Base-by-base conservation (phyloP, 1,284 basidiomycete genomes). In the Hemileia vastatrix region DNA sequence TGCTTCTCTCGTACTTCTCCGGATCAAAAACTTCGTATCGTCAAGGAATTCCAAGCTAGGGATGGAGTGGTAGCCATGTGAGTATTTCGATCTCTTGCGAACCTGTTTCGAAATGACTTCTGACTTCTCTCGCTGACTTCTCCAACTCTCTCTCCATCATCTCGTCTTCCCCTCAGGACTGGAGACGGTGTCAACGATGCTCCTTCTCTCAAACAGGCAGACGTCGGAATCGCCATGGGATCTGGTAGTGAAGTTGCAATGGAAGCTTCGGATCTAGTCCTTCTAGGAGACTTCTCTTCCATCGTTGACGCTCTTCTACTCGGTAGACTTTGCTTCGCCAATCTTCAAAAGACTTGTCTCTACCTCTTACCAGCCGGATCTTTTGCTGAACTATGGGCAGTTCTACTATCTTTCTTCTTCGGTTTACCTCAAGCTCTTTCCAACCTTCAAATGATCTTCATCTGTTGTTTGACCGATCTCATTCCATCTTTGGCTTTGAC, bases 1-100 rank as follows among this genome's bases (percentile, higher is more conserved):
- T 85, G 87, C 6, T 87, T 87, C 65, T 84, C 85, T 0, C 80
- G 86, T 32, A 87, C 85, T 1, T 84, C 84, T 0, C 86, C 86
- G 0, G 83, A 86, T 71, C 83, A 85, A 74, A 88, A 88, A 73
- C 77, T 87, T 13, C 78, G 80, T 36, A 87, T 87, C 64, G 85
- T 87, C 63, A 81, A 81, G 61, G 80, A 81, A 52, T 80, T 84
- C 65, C 82, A 84, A 70, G 74, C 73, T 15, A 77, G 81, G 2
- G 78, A 78, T 2, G 80, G 80, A n/a, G 18, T 67, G 6, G 23
- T 6, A 47, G 23, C 9, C 13, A n/a, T 47, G 6, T n/a, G 23
- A n/a, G 44, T 18, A n/a, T 47, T 47, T 47, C 49, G 80, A 80
- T 55, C 77, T 80, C 8, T 48, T 5, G 24, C 19, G 18, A 11